These are phyloP conservation scores for Hemisphaericaspora subhashii DNA, from an alignment of 1,139 yeast species.

Conservation along the genomic window DNA sequence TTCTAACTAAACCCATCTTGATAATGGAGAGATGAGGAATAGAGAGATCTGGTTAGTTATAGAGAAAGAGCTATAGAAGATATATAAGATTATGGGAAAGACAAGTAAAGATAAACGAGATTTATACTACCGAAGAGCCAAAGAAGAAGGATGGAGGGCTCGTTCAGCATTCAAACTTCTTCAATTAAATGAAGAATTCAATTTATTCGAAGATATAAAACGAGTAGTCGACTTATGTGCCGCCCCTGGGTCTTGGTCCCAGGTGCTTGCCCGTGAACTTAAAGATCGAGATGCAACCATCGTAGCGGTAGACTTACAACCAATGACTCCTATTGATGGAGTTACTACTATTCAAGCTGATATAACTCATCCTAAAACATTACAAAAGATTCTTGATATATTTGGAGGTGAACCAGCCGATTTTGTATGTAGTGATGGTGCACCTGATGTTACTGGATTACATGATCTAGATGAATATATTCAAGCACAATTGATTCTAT, in stretches of 20 bases:
- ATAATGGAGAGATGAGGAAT: neutral
- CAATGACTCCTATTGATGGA: slow-evolving; percentile 91
- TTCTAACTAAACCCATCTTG: neutral
- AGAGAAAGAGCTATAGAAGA: neutral
- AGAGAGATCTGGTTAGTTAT: neutral
- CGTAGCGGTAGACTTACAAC: slow-evolving; percentile 93
- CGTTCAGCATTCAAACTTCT: slow-evolving; percentile 91
- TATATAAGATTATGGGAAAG: slow-evolving; percentile 67
- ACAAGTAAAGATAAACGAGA: slow-evolving; percentile 95
- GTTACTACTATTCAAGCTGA: slow-evolving; percentile 93
- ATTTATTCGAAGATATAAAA: slow-evolving; percentile 60
- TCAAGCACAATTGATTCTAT: slow-evolving; percentile 87
- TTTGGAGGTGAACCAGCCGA: slow-evolving; percentile 94
- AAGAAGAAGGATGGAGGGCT: slow-evolving; percentile 97
- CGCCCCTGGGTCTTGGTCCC: slow-evolving; percentile 99
- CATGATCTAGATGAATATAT: slow-evolving; percentile 96
- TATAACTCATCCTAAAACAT: slow-evolving; percentile 91
- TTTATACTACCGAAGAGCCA: slow-evolving; percentile 84
- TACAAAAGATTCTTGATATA: slow-evolving; percentile 67
- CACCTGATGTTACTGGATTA: slow-evolving; percentile 96
- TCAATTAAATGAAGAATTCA: slow-evolving; percentile 87
- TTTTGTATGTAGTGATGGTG: slow-evolving; percentile 95
- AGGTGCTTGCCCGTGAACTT: slow-evolving; percentile 77
- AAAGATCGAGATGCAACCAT: slow-evolving; percentile 62
- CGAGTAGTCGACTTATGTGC: slow-evolving; percentile 97